These are phyloP conservation scores for Aurinia saxatilis DNA, from an alignment of 345 rosid genomes.

Conservation along the genomic window DNA sequence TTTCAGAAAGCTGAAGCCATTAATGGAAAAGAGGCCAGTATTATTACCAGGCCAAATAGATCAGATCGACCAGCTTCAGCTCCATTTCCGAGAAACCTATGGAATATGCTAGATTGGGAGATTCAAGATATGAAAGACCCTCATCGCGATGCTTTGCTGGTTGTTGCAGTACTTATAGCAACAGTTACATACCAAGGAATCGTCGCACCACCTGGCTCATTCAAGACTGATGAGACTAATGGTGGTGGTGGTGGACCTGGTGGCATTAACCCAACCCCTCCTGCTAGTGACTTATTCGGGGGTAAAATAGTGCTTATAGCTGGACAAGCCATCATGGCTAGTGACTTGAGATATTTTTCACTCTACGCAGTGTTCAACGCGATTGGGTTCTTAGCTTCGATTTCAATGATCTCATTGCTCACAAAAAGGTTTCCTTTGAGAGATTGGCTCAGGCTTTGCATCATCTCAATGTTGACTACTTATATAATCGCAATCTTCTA, in stretches of 20 bases:
- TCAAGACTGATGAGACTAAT: constrained; percentile 3
- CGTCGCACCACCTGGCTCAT: constrained; percentile 15
- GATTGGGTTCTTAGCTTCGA: constrained; percentile 14
- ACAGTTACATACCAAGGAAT: constrained; percentile 8
- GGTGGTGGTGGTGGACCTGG: not conserved
- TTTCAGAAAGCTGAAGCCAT: constrained; percentile 15
- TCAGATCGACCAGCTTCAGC: no score
- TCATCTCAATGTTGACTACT: constrained; percentile 7
- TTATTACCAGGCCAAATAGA: no score
- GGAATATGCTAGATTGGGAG: no score
- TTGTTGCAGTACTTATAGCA: constrained; percentile 14
- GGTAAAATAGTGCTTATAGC: not conserved
- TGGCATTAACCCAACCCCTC: no score
- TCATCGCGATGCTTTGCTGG: not conserved
- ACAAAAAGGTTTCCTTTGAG: constrained; percentile 6
- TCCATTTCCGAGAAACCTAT: not conserved
- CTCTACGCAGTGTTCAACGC: constrained; percentile 11
- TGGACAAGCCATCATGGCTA: constrained; percentile 20
- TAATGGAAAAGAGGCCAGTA: not conserved
- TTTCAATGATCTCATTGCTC: constrained; percentile 10
- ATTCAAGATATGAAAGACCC: no score
- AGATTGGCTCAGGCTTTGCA: constrained; percentile 14
- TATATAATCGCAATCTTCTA: constrained; percentile 8
- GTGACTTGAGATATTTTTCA: not conserved
- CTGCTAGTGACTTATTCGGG: not conserved